Evolutionary conservation across 805 yeast species (phyloP).

Genomic region (Candida sonorensis): DNA sequence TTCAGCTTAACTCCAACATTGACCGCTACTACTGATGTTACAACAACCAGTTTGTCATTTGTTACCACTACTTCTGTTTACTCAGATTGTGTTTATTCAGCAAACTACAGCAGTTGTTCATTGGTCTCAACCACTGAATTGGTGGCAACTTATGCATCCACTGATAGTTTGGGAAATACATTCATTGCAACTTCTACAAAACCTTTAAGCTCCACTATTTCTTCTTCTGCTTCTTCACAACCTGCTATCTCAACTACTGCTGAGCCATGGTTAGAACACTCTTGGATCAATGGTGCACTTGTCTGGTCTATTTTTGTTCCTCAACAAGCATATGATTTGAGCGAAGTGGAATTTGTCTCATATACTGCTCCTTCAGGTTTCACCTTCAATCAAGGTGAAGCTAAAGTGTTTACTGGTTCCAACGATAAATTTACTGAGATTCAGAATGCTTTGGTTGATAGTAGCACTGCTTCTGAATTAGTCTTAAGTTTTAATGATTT

Average conservation of each 20-base stretch:
- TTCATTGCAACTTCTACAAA: constrained; percentile 9
- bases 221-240: constrained; percentile 1
- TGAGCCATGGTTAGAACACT: constrained; percentile 7
- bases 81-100: constrained; percentile 12
- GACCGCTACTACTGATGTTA: constrained; percentile 8
- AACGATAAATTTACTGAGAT: constrained; percentile 1
- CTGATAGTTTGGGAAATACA: constrained; percentile 10
- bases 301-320: constrained; percentile 14
- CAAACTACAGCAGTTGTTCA: constrained; percentile 18
- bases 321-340: constrained; percentile 1
- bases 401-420: constrained; percentile 1
- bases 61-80: constrained; percentile 16
- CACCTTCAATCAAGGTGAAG: background rate
- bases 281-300: constrained; percentile 9
- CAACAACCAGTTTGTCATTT: constrained; percentile 9
- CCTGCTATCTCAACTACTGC: background rate
- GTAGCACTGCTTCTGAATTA: background rate
- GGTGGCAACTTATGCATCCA: constrained; percentile 19
- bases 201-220: constrained; percentile 1
- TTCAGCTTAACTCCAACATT: constrained; percentile 13
- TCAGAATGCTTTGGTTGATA: constrained; percentile 5
- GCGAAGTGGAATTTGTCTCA: constrained; percentile 2
- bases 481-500: constrained; percentile 7
- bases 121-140: constrained; percentile 17
- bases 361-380: constrained; percentile 3